Base-by-base conservation (phyloP, 2,329 filamentous ascomycete genomes). In the Purpureocillium takamizusanense region DNA sequence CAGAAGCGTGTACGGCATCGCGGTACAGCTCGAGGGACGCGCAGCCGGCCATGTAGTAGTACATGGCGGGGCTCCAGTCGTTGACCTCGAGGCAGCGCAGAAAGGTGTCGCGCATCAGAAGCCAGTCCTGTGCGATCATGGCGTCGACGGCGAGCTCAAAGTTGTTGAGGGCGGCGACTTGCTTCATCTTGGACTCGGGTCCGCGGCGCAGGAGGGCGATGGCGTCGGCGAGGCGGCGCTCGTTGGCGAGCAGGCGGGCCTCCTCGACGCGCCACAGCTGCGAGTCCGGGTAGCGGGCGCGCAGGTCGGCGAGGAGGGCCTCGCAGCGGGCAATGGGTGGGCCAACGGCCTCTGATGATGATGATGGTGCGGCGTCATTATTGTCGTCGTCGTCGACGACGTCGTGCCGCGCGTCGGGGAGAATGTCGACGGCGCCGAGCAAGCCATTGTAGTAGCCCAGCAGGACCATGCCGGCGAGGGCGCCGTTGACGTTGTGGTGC, bases 401-500 rank as follows among this genome's bases (percentile, higher is more conserved):
- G 35, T 72, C 70, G 46, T 80, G 75, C 2, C 69, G 62, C 12
- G 50, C 46, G 15, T 76, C 70, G 0, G 86, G 82, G 13, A 94
- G 69, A 39, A 98, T 95, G 55, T 98, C 92, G 44, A 87, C 86
- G 48, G 87, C 83, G 2, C 85, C 86, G 13, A 94, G 72, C 25
- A 95, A 74, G 6, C 83, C 84, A 54, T 95, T 94, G 62, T 95
- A 94, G 60, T 88, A 97, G 1, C 78, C 81, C 13, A 97, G 70
- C 0, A 95, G 67, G 18, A 86, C 75, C 31, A 97, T 70, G 0
- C 83, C 86, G 0, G 89, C 81, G 54, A 97, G 82, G 7, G 86
- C 90, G n/a, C 89, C 90, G 53, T 95, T 94, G 52, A 97, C 76
- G 57, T 95, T 95, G 44, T 81, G 65, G 56, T 89, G 92, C 36